Conservation (phyloP, 495 filamentous ascomycete genomes). For the Aspergillus sparsus region DNA sequence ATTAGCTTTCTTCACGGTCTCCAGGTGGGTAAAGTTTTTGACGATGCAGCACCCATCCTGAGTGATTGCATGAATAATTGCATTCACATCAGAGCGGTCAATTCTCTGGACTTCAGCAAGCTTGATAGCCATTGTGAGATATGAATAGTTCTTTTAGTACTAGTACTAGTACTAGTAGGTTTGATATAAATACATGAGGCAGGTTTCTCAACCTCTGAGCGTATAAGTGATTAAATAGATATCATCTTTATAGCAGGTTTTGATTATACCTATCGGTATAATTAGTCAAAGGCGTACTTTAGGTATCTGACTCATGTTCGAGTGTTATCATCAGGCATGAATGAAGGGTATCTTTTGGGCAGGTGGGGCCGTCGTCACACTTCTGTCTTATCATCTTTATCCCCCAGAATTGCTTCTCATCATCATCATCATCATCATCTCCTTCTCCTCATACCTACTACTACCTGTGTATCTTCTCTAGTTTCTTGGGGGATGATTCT, state of each 20-base stretch:
- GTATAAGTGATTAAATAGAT: slow-evolving; percentile 2
- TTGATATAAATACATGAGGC: too few species aligned
- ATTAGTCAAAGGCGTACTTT: too few species aligned
- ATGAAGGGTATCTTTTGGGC: background rate
- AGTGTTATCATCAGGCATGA: too few species aligned
- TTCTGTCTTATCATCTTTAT: background rate
- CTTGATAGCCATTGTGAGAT: slow-evolving; percentile 13
- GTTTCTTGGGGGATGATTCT: background rate
- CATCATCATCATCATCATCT: too few species aligned
- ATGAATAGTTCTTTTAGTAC: background rate
- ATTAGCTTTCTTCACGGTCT: slow-evolving; percentile 13
- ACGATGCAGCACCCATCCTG: slow-evolving; percentile 26
- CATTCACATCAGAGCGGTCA: slow-evolving; percentile 11
- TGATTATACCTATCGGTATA: too few species aligned
- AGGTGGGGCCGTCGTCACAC: slow-evolving; percentile 10
- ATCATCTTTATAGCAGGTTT: too few species aligned
- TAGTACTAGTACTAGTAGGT: too few species aligned
- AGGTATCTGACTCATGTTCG: too few species aligned
- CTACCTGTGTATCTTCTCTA: too few species aligned
- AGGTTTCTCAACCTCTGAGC: too few species aligned
- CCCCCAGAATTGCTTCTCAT: too few species aligned
- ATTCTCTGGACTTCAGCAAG: slow-evolving; percentile 15
- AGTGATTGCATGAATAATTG: slow-evolving; percentile 16
- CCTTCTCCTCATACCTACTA: too few species aligned
- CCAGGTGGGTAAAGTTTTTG: slow-evolving; percentile 22